Base-by-base conservation (phyloP, 2,329 filamentous ascomycete species). In the Colletotrichum sp. region DNA sequence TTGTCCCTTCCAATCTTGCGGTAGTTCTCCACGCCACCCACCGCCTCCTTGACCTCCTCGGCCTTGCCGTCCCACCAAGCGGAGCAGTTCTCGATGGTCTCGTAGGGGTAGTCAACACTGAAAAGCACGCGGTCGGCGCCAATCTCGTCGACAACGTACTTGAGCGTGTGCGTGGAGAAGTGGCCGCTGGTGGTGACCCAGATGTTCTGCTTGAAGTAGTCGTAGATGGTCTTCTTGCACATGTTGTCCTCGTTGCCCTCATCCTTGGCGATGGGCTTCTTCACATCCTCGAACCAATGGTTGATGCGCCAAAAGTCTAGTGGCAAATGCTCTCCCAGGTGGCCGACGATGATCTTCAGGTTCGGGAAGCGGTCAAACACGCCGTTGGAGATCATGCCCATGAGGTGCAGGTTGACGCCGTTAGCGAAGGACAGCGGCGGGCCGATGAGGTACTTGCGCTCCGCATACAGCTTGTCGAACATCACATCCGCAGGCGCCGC, bases 391-490 rank as follows among this genome's bases (percentile, higher is more conserved):
- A 89, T 84, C 82, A 89, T 86, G 18, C 87, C 86, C 13, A 93
- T 84, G 0, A 89, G 83, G 80, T 93, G 92, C 0, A 93, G 86
- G 75, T 86, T 89, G 71, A 93, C 90, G 8, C 89, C 91, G 1
- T 92, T 88, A 5, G 90, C 90, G 66, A 93, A 92, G 71, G 86
- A 88, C 8, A 92, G 85, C 0, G 91, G 90, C 1, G 91, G 90
- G 0, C 92, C 92, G 60, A 93, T 84, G 32, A 93, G 88, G 87
- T 88, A 93, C 80, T 89, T 89, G 26, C 91, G 87, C 78, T 92
- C 86, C 2, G 88, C 88, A 86, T 89, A 93, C 28, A 92, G 87
- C 79, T 90, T 90, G 6, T 92, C 89, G 78, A 90, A 85, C 71
- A 92, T 87, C 21, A 85, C 86, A 8, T 90, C 91, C 0, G 89